Evolutionary conservation across 2,329 filamentous ascomycete genomes (phyloP), one percentile per base, ranked within the genome.

Genomic region (Colletotrichum brevisporum): DNA sequence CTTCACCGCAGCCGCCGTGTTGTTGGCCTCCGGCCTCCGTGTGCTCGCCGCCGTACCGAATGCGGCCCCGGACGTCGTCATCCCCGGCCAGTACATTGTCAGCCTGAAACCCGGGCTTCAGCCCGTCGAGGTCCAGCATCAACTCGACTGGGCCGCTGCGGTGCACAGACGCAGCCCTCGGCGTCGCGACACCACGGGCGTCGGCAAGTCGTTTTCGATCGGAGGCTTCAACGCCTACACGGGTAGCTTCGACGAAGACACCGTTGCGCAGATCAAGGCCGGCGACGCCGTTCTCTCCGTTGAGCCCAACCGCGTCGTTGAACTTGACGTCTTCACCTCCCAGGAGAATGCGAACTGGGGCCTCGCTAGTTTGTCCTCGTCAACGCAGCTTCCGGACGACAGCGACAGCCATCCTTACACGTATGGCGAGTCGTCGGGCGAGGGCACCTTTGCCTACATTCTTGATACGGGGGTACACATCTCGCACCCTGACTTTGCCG

Each of bases 161-260:
- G 73, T 83, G 8, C 78, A 82, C 63, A 74, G 74, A 64, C 78
- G 76, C 53, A 81, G 79, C 74, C 66, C 83, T 65, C 71, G 47
- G 70, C 74, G 79, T 69, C 77, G 80, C 70, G 73, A 76, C 72
- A 77, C 74, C 27, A 71, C 55, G 57, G 80, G 79, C 61, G 74
- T 86, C 10, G 80, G 83, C 72, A 80, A 81, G 71, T 79, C 77
- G 15, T 85, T 80, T 75, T 76, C 76, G 48, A 64, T 69, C 27
- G 74, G 78, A 48, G 74, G 77, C 54, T 84, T 82, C 74, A 81
- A 81, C 56, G 82, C 75, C 21, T 83, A 84, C 53, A 75, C 80
- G 8, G 82, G 80, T 18, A 77, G 80, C 31, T 84, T 86, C 68
- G 83, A 85, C 71, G 78, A 79, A 13, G 77, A 76, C 47, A 83